These are phyloP conservation scores for Exidia glandulosa DNA, from an alignment of 768 basidiomycete species.

Conservation along the genomic window DNA sequence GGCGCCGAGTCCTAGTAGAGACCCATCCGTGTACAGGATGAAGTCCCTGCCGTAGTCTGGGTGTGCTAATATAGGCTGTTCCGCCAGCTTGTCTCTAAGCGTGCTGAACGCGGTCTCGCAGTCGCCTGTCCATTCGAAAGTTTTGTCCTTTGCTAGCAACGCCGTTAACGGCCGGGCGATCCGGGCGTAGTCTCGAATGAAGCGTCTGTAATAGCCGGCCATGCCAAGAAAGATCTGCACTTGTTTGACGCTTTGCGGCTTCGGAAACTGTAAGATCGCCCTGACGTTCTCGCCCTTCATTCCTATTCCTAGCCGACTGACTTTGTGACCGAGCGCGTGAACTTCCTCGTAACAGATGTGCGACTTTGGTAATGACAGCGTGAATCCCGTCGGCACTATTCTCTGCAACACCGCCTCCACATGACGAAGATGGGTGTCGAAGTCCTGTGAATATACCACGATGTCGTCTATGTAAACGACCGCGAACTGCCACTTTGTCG, in stretches of 20 bases:
- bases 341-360: not conserved
- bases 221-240: conserved; percentile 19
- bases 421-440: not conserved
- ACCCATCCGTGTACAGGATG: not conserved
- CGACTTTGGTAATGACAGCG: not conserved
- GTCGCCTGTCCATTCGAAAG: not conserved
- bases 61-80: not conserved
- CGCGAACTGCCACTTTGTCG: not conserved
- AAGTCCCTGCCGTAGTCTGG: not conserved
- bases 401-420: not conserved
- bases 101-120: not conserved
- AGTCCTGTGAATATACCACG: not conserved
- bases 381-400: not conserved
- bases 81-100: not conserved
- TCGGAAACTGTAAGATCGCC: conserved; percentile 20
- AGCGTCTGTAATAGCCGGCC: conserved; percentile 20
- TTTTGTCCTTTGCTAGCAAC: not conserved
- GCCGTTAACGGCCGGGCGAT: conserved; percentile 7
- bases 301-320: conserved; percentile 1
- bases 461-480: not conserved
- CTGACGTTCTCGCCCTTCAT: conserved; percentile 27
- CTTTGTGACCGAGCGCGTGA: not conserved
- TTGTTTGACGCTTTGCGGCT: conserved; percentile 8
- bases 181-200: conserved; percentile 17
- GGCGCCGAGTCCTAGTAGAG: not conserved